phyloP scores from a whole-genome alignment of 306 rosid genomes.

The Amphicarpaea edgeworthii region DNA sequence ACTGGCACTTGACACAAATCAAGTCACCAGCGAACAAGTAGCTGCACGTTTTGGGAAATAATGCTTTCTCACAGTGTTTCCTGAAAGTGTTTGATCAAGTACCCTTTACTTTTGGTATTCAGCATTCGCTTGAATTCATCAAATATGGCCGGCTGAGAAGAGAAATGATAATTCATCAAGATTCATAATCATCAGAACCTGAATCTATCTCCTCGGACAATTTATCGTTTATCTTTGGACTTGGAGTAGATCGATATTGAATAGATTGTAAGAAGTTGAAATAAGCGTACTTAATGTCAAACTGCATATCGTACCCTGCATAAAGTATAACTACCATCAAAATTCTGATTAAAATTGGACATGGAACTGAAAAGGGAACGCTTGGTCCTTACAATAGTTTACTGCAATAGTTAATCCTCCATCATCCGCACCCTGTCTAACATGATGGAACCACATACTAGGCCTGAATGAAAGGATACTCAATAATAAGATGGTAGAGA shows the following conservation, averaged over 20 bases:
- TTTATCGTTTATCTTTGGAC: slow-evolving; percentile 19
- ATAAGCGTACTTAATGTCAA: slow-evolving; percentile 82
- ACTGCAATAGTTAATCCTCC: slow-evolving; percentile 72
- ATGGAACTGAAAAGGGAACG: neutral
- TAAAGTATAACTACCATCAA: slow-evolving; percentile 31
- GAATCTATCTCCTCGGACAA: slow-evolving; percentile 45
- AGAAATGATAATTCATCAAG: slow-evolving; percentile 38
- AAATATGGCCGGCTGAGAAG: slow-evolving; percentile 20
- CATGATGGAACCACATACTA: slow-evolving; percentile 95
- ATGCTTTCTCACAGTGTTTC: slow-evolving; percentile 30
- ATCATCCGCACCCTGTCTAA: slow-evolving; percentile 69
- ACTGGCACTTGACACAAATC: too few relatives aligned
- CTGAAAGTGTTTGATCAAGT: neutral
- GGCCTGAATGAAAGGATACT: slow-evolving; percentile 68
- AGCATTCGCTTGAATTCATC: slow-evolving; percentile 20
- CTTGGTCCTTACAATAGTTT: slow-evolving; percentile 70
- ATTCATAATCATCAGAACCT: slow-evolving; percentile 36
- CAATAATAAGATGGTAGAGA: neutral
- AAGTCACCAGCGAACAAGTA: slow-evolving; percentile 2
- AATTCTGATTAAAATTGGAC: slow-evolving; percentile 31
- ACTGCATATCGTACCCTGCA: slow-evolving; percentile 97
- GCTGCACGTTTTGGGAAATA: slow-evolving; percentile 17
- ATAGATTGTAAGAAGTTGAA: slow-evolving; percentile 80
- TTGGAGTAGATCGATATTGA: slow-evolving; percentile 41
- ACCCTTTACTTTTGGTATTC: neutral